phyloP scores from a whole-genome alignment of 208 protist species.

The Wallacemonas rigidus region DNA sequence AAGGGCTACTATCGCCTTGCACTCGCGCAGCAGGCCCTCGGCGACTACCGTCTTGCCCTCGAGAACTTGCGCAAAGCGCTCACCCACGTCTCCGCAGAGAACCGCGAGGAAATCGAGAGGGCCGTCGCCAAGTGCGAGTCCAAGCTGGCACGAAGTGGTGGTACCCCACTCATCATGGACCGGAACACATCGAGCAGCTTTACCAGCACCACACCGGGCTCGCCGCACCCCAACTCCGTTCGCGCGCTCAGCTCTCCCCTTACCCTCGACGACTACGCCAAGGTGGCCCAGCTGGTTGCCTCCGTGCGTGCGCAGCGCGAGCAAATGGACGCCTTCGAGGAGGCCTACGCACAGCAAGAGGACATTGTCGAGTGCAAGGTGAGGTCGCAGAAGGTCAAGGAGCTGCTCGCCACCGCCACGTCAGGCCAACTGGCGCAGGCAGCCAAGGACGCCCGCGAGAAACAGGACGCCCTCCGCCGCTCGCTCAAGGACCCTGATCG shows the following conservation, averaged over 20 bases:
- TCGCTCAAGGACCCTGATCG: conserved; percentile 41
- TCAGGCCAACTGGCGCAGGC: conserved; percentile 33
- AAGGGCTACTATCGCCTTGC: conserved; percentile 68
- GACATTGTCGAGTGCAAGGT: conserved; percentile 44
- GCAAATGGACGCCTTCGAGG: conserved; percentile 18
- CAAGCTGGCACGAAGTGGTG: conserved; percentile 48
- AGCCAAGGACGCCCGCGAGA: conserved; percentile 37
- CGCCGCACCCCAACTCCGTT: neutral
- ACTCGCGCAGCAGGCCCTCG: conserved; percentile 39
- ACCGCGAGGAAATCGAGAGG: conserved; percentile 36
- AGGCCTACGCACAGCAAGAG: conserved; percentile 19
- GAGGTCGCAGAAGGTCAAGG: conserved; percentile 33
- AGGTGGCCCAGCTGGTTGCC: conserved; percentile 12
- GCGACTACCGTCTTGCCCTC: conserved; percentile 39
- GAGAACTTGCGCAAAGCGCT: conserved; percentile 43
- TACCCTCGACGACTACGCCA: conserved; percentile 15
- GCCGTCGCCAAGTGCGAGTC: conserved; percentile 67
- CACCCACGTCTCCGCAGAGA: conserved; percentile 27
- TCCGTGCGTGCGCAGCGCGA: conserved; percentile 6
- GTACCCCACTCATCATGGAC: conserved; percentile 35
- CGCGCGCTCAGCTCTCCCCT: conserved; percentile 11
- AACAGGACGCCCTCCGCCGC: conserved; percentile 44
- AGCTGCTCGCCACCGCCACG: conserved; percentile 47
- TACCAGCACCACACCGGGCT: neutral
- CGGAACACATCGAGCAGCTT: neutral